Conservation (phyloP, 2,329 filamentous ascomycete genomes). For the Xylariaceae sp. region DNA sequence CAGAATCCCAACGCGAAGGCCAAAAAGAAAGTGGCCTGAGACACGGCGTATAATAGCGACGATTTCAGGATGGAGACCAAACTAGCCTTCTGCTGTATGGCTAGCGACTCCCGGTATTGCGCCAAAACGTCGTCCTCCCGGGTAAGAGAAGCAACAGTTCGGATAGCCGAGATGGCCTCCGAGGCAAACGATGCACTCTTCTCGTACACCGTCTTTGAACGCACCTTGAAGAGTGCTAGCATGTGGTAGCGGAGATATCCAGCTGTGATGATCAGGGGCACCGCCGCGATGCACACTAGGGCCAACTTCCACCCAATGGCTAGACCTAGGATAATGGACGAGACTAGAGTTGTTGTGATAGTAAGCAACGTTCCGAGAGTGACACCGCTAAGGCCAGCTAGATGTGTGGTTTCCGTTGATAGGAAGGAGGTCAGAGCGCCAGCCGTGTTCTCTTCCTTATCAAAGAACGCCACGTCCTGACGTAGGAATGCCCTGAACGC, state of each 20-base stretch:
- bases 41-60: constrained; percentile 74
- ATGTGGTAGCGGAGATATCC: constrained; percentile 88
- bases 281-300: constrained; percentile 72
- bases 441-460: constrained; percentile 81
- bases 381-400: constrained; percentile 81
- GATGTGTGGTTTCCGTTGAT: constrained; percentile 82
- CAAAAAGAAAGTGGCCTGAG: constrained; percentile 79
- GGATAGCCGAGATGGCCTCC: constrained; percentile 89
- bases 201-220: constrained; percentile 76
- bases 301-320: constrained; percentile 83
- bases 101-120: constrained; percentile 66
- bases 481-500: constrained; percentile 85
- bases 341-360: constrained; percentile 72
- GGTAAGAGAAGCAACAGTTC: constrained; percentile 87
- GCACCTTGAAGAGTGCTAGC: constrained; percentile 71
- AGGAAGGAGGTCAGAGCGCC: constrained; percentile 86
- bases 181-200: constrained; percentile 82
- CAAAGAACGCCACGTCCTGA: constrained; percentile 91
- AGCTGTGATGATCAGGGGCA: constrained; percentile 72
- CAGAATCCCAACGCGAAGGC: constrained; percentile 87
- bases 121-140: constrained; percentile 75
- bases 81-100: constrained; percentile 61
- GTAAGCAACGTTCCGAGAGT: constrained; percentile 84
- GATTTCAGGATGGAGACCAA: constrained; percentile 72
- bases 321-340: constrained; percentile 66